Conservation (phyloP, 2,329 filamentous ascomycete species). For the Aspergillus brasiliensis region DNA sequence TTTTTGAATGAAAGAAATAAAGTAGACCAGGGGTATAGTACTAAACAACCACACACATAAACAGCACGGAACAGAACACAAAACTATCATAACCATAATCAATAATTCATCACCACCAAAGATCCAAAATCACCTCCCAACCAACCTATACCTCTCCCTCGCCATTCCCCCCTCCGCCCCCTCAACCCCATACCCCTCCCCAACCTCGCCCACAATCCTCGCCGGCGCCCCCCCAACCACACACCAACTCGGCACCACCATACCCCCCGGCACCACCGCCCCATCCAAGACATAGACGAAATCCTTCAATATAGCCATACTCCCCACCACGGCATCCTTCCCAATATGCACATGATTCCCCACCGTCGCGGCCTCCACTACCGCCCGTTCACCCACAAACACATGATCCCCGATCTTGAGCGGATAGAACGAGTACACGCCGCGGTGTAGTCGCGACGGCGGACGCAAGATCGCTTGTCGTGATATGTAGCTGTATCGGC, state of each 20-base stretch:
- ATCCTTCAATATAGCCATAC: slow-evolving; percentile 91
- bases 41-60: neutral
- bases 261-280: slow-evolving; percentile 78
- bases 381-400: slow-evolving; percentile 74
- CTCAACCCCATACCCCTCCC: slow-evolving; percentile 51
- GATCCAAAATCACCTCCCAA: slow-evolving; percentile 32
- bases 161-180: slow-evolving; percentile 48
- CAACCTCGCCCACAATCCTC: slow-evolving; percentile 75
- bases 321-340: slow-evolving; percentile 72
- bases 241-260: slow-evolving; percentile 90
- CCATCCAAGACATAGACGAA: slow-evolving; percentile 86
- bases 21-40: slow-evolving; percentile 3
- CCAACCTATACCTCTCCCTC: slow-evolving; percentile 44
- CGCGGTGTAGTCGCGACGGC: slow-evolving; percentile 79
- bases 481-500: slow-evolving; percentile 86
- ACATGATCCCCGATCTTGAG: slow-evolving; percentile 94
- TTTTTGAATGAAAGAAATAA: slow-evolving; percentile 3
- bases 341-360: slow-evolving; percentile 87
- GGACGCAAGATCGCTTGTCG: slow-evolving; percentile 77
- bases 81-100: slow-evolving; percentile 1
- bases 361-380: slow-evolving; percentile 81
- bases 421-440: slow-evolving; percentile 67
- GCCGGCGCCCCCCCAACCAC: slow-evolving; percentile 85
- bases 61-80: slow-evolving; percentile 5
- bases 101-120: neutral